phyloP scores from a whole-genome alignment of 495 filamentous ascomycete genomes.

The Hyaloscypha bicolor region DNA sequence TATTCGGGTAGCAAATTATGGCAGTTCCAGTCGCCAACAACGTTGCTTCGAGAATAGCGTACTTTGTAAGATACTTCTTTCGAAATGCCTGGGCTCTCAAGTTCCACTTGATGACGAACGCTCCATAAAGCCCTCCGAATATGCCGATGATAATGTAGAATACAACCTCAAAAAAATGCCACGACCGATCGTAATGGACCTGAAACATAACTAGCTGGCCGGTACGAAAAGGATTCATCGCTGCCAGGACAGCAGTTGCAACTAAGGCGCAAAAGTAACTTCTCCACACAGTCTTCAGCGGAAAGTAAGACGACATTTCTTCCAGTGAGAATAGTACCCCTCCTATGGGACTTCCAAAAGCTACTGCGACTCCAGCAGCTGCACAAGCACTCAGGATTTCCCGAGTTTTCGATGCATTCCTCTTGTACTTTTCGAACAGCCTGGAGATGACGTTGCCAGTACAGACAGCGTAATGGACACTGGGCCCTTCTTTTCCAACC shows the following conservation, averaged over 20 bases:
- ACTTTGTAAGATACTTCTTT: conserved; percentile 87
- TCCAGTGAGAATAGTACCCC: conserved; percentile 96
- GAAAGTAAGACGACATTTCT: conserved; percentile 98
- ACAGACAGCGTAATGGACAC: conserved; percentile 97
- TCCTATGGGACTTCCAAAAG: conserved; percentile 96
- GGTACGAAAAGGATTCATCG: conserved; percentile 96
- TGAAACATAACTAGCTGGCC: conserved; percentile 99
- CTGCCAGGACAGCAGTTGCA: conserved; percentile 89
- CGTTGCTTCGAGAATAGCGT: conserved; percentile 86
- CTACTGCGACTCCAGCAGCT: conserved; percentile 93
- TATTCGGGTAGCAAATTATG: conserved; percentile 92
- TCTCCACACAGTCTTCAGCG: conserved; percentile 96
- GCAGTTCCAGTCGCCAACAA: conserved; percentile 82
- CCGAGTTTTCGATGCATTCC: conserved; percentile 90
- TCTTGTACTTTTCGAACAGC: conserved; percentile 89
- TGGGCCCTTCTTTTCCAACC: conserved; percentile 96
- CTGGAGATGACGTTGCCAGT: conserved; percentile 96
- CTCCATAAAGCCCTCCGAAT: conserved; percentile 94
- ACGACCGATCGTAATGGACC: conserved; percentile 91
- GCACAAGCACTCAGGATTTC: conserved; percentile 95
- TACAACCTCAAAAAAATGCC: conserved; percentile 96
- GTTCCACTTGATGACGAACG: conserved; percentile 99
- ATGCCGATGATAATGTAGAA: conserved; percentile 92
- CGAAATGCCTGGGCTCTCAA: conserved; percentile 87
- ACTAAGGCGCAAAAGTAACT: conserved; percentile 98